Base-by-base conservation (phyloP, 176 grass and related monocot species). In the Thalia dealbata region DNA sequence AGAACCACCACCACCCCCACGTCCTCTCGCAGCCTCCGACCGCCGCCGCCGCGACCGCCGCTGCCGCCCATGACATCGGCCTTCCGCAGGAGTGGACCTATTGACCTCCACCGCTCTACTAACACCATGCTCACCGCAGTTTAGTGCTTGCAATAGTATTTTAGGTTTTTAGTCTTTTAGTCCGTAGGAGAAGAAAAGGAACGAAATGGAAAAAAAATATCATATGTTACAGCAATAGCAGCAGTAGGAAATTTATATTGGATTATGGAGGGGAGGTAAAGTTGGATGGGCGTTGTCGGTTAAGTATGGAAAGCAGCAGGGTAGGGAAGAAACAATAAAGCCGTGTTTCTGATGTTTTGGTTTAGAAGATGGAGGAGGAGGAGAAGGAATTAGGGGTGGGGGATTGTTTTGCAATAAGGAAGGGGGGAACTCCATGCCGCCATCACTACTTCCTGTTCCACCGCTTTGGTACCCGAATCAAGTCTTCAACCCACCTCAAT, bases 81-180 rank as follows among this genome's bases (percentile, higher is more conserved):
- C 88, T 24, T 12, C 56, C n/a, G 1, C 74, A 58, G 9, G 81
- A 78, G 10, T 77, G 76, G 83, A 73, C 15, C 59, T 74, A 87
- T 70, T 80, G 22, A 43, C 59, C 32, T 58, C 14, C 0, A 32
- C 27, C 26, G 6, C 21, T 13, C 62, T 43, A 45, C 65, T 68
- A 23, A 44, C 38, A n/a, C 13, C 65, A 68, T 10, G 18, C 38
- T 68, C 0, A 45, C 65, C 4, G 38, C 21, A 45, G 19, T 13
- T 9, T 68, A 68, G 65, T 23, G 9, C 19, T 45, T 68, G 65
- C 26, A 3, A n/a, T 58, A 14, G 24, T 28, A 14, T 8, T 29
- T 63, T 63, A 24, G 12, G 25, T 7, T 7, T 13, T 7, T 13
- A 38, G 32, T 38, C 32, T 38, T 38, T 38, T 63, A 63, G 61